Base-by-base conservation (phyloP, 352 stramenopile genomes). In the Phytophthora pluvialis region DNA sequence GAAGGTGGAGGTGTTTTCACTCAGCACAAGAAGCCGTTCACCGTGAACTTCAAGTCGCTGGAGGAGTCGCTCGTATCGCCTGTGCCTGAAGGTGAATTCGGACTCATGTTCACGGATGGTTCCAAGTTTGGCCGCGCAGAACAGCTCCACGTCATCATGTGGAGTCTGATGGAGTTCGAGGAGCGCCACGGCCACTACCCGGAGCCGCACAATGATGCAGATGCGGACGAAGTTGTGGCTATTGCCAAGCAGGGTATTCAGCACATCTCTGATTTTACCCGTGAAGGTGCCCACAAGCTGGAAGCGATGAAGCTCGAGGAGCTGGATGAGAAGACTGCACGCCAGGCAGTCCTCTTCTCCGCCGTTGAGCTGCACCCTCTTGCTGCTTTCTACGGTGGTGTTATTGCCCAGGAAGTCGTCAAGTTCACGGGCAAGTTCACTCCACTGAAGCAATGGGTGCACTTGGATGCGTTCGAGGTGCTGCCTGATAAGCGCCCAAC, bases 341-440 rank as follows among this genome's bases (percentile, higher is more conserved):
- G 75, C 33, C 76, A 90, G 50, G 77, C 81, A 2, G 78, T 81
- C 3, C 52, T 89, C 35, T 91, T 79, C 25, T 75, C 83, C 3
- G 62, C 77, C 8, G 66, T 95, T 9, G 87, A 95, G 60, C 57
- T 95, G n/a, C 87, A 95, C 47, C 87, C 87, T 21, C 63, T 95
- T 47, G 83, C 87, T 44, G 87, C 87, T 16, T 95, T 93, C 51
- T 95, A 87, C 63, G 87, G 87, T 48, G 87, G 87, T 36, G 77
- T 95, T 36, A 62, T 95, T 57, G 87, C 87, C 7, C 87, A 95
- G 50, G 87, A 95, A 74, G 80, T 95, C n/a, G 87, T 95, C 49
- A 95, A 95, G 64, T 94, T 94, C 48, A 95, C 87, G 38, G 88
- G 88, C 49, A 95, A 95, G 51, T 95, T 94, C 39, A 90, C 86